Percentiles rank a stretch among this genome's conserved stretches.
Evolutionary conservation across 2,329 filamentous ascomycete species (phyloP).

Genomic region (Hymenotorrendiella dingleyae): DNA sequence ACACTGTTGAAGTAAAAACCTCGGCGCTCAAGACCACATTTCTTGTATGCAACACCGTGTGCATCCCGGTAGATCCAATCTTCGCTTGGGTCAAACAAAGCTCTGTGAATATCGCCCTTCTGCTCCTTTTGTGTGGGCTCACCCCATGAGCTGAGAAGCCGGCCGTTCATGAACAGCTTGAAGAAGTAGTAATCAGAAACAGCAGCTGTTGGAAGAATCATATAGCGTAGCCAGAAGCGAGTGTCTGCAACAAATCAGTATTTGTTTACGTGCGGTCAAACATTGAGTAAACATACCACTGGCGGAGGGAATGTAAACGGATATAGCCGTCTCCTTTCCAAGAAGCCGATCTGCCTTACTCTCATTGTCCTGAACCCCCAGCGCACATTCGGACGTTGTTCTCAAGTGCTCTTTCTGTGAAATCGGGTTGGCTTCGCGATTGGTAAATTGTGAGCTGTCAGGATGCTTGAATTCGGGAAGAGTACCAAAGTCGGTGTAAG

Average conservation of each 20-base stretch:
- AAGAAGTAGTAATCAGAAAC: slow-evolving; percentile 43
- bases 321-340: slow-evolving; percentile 36
- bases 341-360: slow-evolving; percentile 28
- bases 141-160: slow-evolving; percentile 47
- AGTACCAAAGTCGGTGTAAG: slow-evolving; percentile 25
- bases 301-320: slow-evolving; percentile 51
- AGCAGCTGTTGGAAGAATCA: slow-evolving; percentile 30
- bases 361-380: no score
- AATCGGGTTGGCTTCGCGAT: slow-evolving; percentile 21
- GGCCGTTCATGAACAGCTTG: slow-evolving; percentile 50
- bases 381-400: no score
- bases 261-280: neutral
- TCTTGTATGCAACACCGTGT: slow-evolving; percentile 29
- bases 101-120: slow-evolving; percentile 38
- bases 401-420: no score
- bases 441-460: slow-evolving; percentile 40
- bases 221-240: slow-evolving; percentile 49
- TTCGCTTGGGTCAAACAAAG: slow-evolving; percentile 43
- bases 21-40: slow-evolving; percentile 41
- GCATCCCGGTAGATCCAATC: slow-evolving; percentile 36
- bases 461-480: slow-evolving; percentile 52
- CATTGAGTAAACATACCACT: slow-evolving; percentile 39
- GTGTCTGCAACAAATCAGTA: slow-evolving; percentile 34
- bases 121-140: slow-evolving; percentile 33
- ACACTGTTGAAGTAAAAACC: slow-evolving; percentile 47